Base-by-base conservation (phyloP, 441 rosid species). In the Pelargonium australe region DNA sequence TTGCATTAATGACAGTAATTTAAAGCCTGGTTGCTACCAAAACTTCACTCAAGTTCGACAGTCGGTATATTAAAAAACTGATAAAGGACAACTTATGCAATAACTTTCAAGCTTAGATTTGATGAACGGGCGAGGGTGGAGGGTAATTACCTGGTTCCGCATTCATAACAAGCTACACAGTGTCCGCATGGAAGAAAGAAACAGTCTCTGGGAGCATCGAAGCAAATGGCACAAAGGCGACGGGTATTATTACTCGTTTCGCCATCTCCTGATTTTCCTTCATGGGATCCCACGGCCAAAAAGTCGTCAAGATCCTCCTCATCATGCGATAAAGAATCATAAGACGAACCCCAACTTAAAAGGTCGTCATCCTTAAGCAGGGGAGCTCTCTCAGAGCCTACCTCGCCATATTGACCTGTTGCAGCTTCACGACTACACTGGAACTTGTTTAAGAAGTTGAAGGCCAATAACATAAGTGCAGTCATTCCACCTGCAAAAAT, bases 131-230 rank as follows among this genome's bases (percentile, higher is more conserved):
- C 16, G 58, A 60, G 45, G 64, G 19, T 51, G 40, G 69, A 40
- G n/a, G 20, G 69, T 23, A 53, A 49, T 75, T 90, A 92, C 99
- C 98, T 85, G 65, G 90, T 83, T 76, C 98, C 98, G 64, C 99
- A 95, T 4, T 75, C 93, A 77, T 83, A 90, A 78, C 97, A 95
- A 72, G 99, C 85, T 20, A 90, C 87, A 66, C 95, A 92, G 75
- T 92, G 98, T 37, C 99, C 99, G 70, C 99, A 95, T 19, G 97
- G 97, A 83, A 95, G 98, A 80, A 95, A 95, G 82, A 92, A 95
- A 81, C 99, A 92, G 75, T 89, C 98, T 77, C 99, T 90, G 11
- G 97, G 93, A 69, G 96, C 99, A 80, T 95, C 99, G 73, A 82
- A 95, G 85, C 99, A 95, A 64, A 95, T 92, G 1, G 92, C 97